Conservation (phyloP, 1,284 basidiomycete species). For the Trametes pubescens region DNA sequence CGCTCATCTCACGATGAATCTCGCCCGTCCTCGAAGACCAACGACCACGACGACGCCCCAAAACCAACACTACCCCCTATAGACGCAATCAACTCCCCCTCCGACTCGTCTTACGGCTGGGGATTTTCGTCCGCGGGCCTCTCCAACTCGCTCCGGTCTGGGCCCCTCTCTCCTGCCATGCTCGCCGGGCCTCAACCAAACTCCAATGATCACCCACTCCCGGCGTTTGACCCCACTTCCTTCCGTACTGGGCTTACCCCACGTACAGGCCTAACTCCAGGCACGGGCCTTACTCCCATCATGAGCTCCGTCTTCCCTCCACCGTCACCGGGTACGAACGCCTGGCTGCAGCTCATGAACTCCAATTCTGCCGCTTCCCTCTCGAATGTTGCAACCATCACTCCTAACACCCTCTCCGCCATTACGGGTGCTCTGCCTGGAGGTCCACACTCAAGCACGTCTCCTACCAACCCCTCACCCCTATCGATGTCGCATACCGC, state of each 20-base stretch:
- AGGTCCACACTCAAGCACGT: slow-evolving; percentile 24
- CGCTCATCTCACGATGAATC: slow-evolving; percentile 50
- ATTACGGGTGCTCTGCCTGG: slow-evolving; percentile 72
- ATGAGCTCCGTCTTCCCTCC: slow-evolving; percentile 83
- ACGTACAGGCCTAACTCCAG: slow-evolving; percentile 72
- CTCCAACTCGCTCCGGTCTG: slow-evolving; percentile 84
- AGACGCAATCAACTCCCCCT: slow-evolving; percentile 85
- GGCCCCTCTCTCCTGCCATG: slow-evolving; percentile 95
- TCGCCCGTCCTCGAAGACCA: slow-evolving; percentile 45
- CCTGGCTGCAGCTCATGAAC: slow-evolving; percentile 93
- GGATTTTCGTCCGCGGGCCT: slow-evolving; percentile 63
- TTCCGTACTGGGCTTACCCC: slow-evolving; percentile 88
- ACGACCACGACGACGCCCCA: slow-evolving; percentile 49
- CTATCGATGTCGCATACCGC: slow-evolving; percentile 43
- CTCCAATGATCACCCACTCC: slow-evolving; percentile 41
- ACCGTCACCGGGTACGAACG: slow-evolving; percentile 90
- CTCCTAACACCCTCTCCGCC: slow-evolving; percentile 89
- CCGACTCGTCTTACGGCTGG: slow-evolving; percentile 82
- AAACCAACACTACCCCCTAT: slow-evolving; percentile 86
- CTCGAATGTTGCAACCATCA: slow-evolving; percentile 76
- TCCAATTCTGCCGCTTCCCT: slow-evolving; percentile 65
- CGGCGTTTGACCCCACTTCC: slow-evolving; percentile 75
- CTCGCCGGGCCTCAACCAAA: slow-evolving; percentile 82
- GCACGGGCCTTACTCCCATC: slow-evolving; percentile 86
- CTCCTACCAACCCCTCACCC: slow-evolving; percentile 41